Base-by-base conservation (phyloP, 108 stramenopile genomes). In the Cafeteria roenbergensis region DNA sequence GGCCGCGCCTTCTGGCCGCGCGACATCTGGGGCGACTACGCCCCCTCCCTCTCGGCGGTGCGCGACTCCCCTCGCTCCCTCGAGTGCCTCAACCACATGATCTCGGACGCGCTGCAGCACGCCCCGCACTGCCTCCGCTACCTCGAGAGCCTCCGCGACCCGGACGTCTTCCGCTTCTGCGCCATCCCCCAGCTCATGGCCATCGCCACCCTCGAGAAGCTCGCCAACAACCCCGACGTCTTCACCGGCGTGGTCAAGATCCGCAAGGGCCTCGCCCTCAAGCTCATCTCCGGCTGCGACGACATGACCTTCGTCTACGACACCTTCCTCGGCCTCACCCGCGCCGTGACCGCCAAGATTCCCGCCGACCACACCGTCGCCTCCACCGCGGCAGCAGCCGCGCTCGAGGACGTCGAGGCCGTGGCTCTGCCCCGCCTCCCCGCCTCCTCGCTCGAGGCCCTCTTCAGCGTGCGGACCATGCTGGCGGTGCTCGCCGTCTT, bases 161-260 rank as follows among this genome's bases (percentile, higher is more conserved):
- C 76, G 0, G 90, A 94, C 65, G 78, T 99, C 28, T 95, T 96
- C 70, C 83, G 88, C 6, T 99, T 99, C 71, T 99, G 97, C 71
- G 97, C 97, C 32, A 95, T 99, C 64, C 97, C 97, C 24, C 95
- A 97, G 70, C 93, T 96, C 21, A 99, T 99, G 97, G 97, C 97
- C n/a, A 94, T 96, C 65, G 93, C 97, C 20, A 99, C 97, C 0
- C 76, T 99, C 64, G 90, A 88, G 54, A 89, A 92, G 69, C 84
- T 88, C 63, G 95, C 89, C 73, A 69, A 81, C 71, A 99, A 96
- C 71, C 64, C 62, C 8, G 70, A 95, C 64, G 92, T 99, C 27
- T 99, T 96, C 71, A 90, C 91, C 0, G 97, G 97, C 8, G 97
- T 99, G 27, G 94, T 96, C 25, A 99, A 99, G 68, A 80, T 84